Conservation (phyloP, 257 asterid species). For the Solanum etuberosum region DNA sequence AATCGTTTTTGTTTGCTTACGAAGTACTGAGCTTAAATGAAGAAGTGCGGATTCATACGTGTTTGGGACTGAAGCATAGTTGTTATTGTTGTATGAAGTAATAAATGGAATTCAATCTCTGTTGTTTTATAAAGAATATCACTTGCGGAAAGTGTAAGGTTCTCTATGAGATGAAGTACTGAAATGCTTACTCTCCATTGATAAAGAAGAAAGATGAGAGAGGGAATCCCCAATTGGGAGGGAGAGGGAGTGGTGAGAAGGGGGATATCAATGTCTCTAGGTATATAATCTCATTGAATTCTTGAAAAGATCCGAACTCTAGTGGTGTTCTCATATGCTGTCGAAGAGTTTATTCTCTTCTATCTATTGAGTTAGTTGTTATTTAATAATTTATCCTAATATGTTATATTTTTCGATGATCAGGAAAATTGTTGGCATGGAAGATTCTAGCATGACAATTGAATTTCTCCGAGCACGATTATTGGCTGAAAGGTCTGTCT, state of each 20-base stretch:
- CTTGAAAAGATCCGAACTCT: background rate
- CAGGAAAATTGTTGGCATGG: constrained; percentile 43
- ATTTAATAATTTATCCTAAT: background rate
- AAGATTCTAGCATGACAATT: constrained; percentile 61
- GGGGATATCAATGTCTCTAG: background rate
- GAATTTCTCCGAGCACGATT: constrained; percentile 84
- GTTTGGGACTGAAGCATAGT: background rate
- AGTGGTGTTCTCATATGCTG: background rate
- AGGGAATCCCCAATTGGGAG: background rate
- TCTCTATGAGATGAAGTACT: background rate
- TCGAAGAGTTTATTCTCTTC: background rate
- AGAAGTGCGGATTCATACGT: background rate
- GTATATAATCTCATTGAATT: background rate
- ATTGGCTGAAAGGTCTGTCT: constrained; percentile 87
- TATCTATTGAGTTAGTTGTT: background rate
- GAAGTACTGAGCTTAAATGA: background rate
- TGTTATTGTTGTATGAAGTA: background rate
- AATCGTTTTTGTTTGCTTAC: background rate
- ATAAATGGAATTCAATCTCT: background rate
- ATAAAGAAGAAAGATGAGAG: background rate
- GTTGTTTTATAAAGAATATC: background rate
- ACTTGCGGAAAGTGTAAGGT: background rate
- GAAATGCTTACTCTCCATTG: background rate
- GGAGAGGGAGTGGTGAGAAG: background rate
- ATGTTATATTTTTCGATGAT: background rate